Base-by-base conservation (phyloP, 495 filamentous ascomycete species). In the Penicillium bovifimosum region DNA sequence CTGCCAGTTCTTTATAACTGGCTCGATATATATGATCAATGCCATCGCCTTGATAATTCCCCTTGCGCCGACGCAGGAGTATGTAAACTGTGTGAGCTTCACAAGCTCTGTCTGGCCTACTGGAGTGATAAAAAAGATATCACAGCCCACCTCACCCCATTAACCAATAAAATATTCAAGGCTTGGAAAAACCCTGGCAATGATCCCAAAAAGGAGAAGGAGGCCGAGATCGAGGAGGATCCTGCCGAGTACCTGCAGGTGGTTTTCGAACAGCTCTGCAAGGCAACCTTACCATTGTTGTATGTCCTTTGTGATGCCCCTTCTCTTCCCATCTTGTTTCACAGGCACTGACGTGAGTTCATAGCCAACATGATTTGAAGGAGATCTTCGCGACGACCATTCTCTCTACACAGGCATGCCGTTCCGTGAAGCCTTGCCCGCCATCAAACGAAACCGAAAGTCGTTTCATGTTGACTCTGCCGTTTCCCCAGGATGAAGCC, bases 1-100 rank as follows among this genome's bases (percentile, higher is more conserved):
- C 53, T 55, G 0, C 71, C 73, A 1, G 41, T 62, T 3, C 53
- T 80, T 11, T 32, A 72, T 11, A 67, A 72, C 20, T 79, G 66
- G 65, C 27, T 75, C 7, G 11, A 50, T 13, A 42, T 53, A 8
- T 47, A 58, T 35, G 38, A 24, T 6, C 2, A 31, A 0, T 38
- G 39, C 8, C 58, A 61, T 47, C 20, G 47, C 10, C 42, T 51
- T 5, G 1, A 3, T 0, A 24, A 44, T 6, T 14, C 36, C 6
- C 0, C 6, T 3, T 61, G 57, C 27, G 2, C 7, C 7, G 40
- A 13, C 14, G 13, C 24, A 5, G 10, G 5, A 0, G 0, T 3
- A 26, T 66, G 64, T 46, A 44, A 62, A 14, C 8, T 62, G 6
- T 68, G 64, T 41, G 9, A 20, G 10, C 43, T 70, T 3, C 20